phyloP scores from a whole-genome alignment of 345 rosid genomes.

The Luvunga scandens region DNA sequence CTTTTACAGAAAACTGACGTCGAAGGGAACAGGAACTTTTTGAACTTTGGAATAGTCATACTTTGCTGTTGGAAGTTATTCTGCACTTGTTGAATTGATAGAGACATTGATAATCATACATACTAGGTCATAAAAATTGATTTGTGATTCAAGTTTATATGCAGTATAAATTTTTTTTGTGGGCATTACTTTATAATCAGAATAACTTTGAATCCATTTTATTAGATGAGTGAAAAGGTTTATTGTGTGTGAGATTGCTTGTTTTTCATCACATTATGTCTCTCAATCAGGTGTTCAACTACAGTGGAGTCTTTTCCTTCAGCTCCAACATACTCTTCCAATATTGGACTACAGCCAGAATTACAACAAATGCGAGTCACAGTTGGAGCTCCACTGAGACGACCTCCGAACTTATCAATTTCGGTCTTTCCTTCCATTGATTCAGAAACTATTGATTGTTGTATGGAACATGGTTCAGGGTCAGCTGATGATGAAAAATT shows the following conservation, averaged over 20 bases:
- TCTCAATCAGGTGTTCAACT: conserved; percentile 74
- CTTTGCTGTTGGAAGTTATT: not conserved
- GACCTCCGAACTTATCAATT: conserved; percentile 65
- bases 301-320: conserved; percentile 86
- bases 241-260: not conserved
- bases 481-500: conserved; percentile 41
- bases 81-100: not conserved
- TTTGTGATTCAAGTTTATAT: not conserved
- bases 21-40: not conserved
- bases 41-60: not conserved
- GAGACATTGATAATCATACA: not conserved
- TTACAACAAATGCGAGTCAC: conserved; percentile 73
- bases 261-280: conserved; percentile 15
- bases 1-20: not conserved
- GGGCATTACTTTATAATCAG: not conserved
- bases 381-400: conserved; percentile 72
- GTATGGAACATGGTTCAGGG: conserved; percentile 36
- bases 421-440: conserved; percentile 61
- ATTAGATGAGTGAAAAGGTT: not conserved
- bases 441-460: conserved; percentile 40
- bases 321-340: conserved; percentile 51
- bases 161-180: not conserved
- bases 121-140: not conserved
- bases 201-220: not conserved
- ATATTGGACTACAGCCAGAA: conserved; percentile 52